These are phyloP conservation scores for Ceratocystis cacaofunesta DNA, from an alignment of 2,329 filamentous ascomycete species.

Conservation along the genomic window DNA sequence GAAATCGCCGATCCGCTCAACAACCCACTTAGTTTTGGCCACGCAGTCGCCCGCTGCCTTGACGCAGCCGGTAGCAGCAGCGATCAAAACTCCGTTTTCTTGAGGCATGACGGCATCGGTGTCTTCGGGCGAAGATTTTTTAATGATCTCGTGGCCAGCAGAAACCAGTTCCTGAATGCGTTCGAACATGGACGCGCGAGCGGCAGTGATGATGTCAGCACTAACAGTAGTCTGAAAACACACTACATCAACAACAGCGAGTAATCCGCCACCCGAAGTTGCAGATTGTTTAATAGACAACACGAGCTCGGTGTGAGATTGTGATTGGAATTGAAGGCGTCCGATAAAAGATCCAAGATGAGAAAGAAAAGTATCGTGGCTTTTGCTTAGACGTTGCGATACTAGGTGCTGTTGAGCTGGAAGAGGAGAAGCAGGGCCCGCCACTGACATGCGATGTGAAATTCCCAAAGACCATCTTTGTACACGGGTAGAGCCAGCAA, in stretches of 20 bases:
- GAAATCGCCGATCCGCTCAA: constrained; percentile 83
- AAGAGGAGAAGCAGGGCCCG: constrained; percentile 41
- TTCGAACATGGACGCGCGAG: constrained; percentile 63
- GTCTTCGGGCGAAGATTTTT: constrained; percentile 49
- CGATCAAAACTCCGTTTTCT: constrained; percentile 59
- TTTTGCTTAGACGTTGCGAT: constrained; percentile 63
- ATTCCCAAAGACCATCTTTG: constrained; percentile 39
- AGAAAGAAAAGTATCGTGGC: constrained; percentile 79
- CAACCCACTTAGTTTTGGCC: constrained; percentile 66
- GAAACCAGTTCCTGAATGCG: constrained; percentile 67
- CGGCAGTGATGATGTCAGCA: constrained; percentile 49
- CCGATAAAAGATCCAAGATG: constrained; percentile 90
- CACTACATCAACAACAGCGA: constrained; percentile 68
- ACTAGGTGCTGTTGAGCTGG: constrained; percentile 58
- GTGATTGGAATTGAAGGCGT: constrained; percentile 75
- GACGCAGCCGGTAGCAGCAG: constrained; percentile 74
- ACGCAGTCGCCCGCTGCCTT: constrained; percentile 84
- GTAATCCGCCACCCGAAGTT: constrained; percentile 61
- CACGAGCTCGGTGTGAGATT: constrained; percentile 70
- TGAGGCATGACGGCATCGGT: constrained; percentile 69
- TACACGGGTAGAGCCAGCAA: constrained; percentile 26
- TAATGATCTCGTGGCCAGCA: constrained; percentile 66
- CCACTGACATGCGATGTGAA: constrained; percentile 64
- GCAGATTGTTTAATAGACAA: constrained; percentile 72
- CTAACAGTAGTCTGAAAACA: constrained; percentile 60